Conservation (phyloP, 306 rosid species). For the Prunus fruticosa region DNA sequence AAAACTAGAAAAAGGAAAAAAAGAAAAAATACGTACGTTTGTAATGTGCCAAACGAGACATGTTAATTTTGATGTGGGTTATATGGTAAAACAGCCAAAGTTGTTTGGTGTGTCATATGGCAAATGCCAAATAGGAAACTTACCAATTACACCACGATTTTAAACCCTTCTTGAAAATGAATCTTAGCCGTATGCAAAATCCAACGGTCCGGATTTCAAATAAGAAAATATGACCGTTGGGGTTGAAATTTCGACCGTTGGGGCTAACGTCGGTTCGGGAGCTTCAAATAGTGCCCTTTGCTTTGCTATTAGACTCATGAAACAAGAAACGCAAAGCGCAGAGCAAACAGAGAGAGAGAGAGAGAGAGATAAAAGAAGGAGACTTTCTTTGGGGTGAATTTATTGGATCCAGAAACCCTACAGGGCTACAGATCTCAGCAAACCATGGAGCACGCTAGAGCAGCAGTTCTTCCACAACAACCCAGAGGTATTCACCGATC, state of each 20-base stretch:
- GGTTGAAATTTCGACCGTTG: conserved; percentile 2
- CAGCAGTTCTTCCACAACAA: not conserved
- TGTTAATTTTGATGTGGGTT: not conserved
- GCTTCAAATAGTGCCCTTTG: conserved; percentile 2
- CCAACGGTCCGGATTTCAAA: not conserved
- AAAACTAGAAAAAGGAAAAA: too few species aligned
- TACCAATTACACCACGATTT: not conserved
- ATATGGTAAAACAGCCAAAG: not conserved
- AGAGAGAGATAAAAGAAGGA: not conserved
- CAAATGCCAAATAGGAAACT: not conserved
- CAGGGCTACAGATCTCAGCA: not conserved
- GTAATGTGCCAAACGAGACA: too few species aligned
- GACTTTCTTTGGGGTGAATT: not conserved
- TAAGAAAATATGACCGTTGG: not conserved
- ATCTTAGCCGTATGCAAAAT: not conserved
- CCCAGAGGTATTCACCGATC: conserved; percentile 5
- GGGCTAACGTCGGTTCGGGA: conserved; percentile 1
- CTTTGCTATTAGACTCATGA: not conserved
- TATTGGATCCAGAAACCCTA: not conserved
- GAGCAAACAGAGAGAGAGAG: not conserved
- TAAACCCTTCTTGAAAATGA: not conserved
- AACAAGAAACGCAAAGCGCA: not conserved
- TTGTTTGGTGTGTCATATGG: not conserved
- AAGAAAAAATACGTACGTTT: too few species aligned
- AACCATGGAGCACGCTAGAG: not conserved